phyloP scores from a whole-genome alignment of 305 asterid genomes.

The Fraxinus xanthoxyloides region DNA sequence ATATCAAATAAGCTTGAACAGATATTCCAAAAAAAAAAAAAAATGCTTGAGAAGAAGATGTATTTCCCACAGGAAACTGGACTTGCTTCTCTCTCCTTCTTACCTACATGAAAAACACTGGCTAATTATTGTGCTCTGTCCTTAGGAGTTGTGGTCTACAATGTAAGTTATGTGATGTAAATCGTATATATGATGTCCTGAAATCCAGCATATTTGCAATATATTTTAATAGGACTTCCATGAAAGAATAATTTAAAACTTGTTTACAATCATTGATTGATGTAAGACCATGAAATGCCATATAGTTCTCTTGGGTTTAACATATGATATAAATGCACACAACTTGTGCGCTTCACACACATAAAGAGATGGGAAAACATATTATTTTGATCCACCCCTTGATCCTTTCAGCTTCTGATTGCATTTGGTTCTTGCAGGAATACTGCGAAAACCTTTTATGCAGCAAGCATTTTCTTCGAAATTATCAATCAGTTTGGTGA shows the following conservation, averaged over 20 bases:
- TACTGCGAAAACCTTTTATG: constrained; percentile 96
- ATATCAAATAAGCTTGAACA: neutral
- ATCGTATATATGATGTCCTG: neutral
- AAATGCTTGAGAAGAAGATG: neutral
- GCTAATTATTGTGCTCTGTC: neutral
- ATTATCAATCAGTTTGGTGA: constrained; percentile 87
- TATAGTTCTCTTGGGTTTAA: neutral
- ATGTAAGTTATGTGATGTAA: neutral
- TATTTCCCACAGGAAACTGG: neutral
- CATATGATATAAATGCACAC: neutral
- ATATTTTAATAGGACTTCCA: neutral
- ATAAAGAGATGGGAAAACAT: constrained; percentile 8
- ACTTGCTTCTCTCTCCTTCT: neutral
- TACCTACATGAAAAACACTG: neutral
- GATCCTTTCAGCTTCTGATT: constrained; percentile 4
- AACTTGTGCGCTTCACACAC: neutral
- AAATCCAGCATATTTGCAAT: neutral
- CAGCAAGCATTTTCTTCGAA: constrained; percentile 94
- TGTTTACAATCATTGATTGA: neutral
- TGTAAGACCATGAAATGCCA: neutral
- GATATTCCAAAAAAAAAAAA: neutral
- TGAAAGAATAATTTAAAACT: neutral
- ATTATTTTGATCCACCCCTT: neutral
- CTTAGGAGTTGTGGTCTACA: neutral
- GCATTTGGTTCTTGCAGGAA: constrained; percentile 51